Conservation (phyloP, 208 protist species). For the Leptomonas seymouri region DNA sequence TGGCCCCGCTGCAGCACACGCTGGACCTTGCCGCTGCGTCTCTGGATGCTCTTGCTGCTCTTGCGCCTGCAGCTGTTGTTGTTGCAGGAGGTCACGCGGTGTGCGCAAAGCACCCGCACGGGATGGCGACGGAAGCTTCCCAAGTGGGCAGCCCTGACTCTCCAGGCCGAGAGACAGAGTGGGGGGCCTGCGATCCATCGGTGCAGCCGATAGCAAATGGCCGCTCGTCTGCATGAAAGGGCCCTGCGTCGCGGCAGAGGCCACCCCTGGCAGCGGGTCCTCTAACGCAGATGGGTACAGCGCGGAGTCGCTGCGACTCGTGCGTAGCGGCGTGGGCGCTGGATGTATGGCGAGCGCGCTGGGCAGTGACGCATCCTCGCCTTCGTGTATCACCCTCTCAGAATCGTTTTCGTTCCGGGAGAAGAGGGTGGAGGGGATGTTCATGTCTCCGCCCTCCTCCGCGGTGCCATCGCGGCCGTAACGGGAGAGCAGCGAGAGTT, state of each 20-base stretch:
- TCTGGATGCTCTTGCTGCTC: neutral
- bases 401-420: neutral
- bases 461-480: neutral
- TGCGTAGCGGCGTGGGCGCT: constrained; percentile 5
- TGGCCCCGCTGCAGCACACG: neutral
- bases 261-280: neutral
- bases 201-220: neutral
- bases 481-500: constrained; percentile 1
- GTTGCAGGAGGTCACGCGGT: constrained; percentile 5
- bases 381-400: neutral
- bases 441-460: neutral
- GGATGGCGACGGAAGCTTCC: neutral
- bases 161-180: neutral
- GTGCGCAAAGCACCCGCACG: neutral
- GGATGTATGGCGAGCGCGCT: constrained; percentile 8
- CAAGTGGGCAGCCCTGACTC: neutral
- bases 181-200: neutral
- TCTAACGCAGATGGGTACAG: constrained; percentile 18
- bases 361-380: constrained; percentile 1
- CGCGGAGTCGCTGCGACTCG: neutral
- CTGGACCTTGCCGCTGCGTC: neutral
- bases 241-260: neutral
- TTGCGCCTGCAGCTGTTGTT: constrained; percentile 3
- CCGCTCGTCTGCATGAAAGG: constrained; percentile 1
- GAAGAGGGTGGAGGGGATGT: constrained; percentile 6